phyloP scores from a whole-genome alignment of 768 basidiomycete species.

The Pisolithus tinctorius region DNA sequence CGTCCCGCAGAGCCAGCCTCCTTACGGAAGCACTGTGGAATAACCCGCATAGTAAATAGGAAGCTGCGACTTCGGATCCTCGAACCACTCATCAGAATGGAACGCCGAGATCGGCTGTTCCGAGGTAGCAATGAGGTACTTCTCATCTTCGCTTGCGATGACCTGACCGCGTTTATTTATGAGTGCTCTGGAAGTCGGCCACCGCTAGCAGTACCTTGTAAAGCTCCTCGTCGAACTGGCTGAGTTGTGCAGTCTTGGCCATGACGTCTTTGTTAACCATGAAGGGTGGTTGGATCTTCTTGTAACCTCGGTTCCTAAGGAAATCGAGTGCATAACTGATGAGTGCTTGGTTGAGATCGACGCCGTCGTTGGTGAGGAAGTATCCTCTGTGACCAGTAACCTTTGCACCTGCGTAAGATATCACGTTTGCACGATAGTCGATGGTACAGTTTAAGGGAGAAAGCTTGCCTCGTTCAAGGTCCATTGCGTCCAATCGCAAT shows the following conservation, averaged over 20 bases:
- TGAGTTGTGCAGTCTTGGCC: conserved; percentile 96
- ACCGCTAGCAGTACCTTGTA: conserved; percentile 68
- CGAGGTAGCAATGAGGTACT: conserved; percentile 97
- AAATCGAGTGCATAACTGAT: conserved; percentile 95
- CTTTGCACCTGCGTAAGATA: conserved; percentile 61
- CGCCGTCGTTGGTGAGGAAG: conserved; percentile 91
- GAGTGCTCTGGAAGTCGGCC: not conserved
- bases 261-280: conserved; percentile 98
- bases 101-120: conserved; percentile 97
- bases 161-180: conserved; percentile 40
- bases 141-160: conserved; percentile 86
- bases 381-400: conserved; percentile 94
- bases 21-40: conserved; percentile 97
- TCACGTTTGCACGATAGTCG: not conserved
- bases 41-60: conserved; percentile 85
- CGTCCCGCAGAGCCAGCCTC: conserved; percentile 96
- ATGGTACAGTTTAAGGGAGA: not conserved
- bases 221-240: conserved; percentile 97
- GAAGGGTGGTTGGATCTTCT: conserved; percentile 95
- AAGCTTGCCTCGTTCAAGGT: conserved; percentile 79
- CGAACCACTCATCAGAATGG: conserved; percentile 97
- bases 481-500: conserved; percentile 89
- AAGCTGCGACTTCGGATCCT: conserved; percentile 85
- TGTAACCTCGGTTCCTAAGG: conserved; percentile 74
- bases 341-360: conserved; percentile 95